phyloP scores from a whole-genome alignment of 2,329 filamentous ascomycete species.

The Aspergillus costaricaensis region DNA sequence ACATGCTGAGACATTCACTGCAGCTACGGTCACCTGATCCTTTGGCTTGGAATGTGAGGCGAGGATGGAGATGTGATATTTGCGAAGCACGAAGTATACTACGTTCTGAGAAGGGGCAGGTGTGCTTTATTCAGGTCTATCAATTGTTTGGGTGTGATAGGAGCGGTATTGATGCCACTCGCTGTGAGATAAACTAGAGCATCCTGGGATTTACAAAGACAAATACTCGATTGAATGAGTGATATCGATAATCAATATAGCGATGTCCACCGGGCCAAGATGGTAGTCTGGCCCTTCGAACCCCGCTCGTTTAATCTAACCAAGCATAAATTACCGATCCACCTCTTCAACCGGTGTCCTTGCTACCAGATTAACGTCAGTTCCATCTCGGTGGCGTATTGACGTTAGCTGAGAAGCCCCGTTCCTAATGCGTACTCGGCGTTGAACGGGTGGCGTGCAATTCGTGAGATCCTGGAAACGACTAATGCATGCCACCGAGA shows the following conservation, averaged over 20 bases:
- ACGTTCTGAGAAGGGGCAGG: rapidly evolving
- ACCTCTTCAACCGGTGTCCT: background rate
- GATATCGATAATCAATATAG: background rate
- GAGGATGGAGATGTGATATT: too few relatives aligned
- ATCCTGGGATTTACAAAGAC: too few relatives aligned
- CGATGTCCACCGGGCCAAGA: background rate
- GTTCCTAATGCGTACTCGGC: background rate
- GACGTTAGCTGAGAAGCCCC: background rate
- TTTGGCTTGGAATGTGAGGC: too few relatives aligned
- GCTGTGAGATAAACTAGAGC: too few relatives aligned
- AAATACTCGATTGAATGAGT: too few relatives aligned
- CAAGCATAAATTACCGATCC: background rate
- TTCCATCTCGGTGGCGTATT: background rate
- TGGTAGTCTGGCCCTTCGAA: background rate
- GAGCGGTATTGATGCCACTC: too few relatives aligned
- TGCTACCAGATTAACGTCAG: background rate
- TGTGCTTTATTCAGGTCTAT: too few relatives aligned
- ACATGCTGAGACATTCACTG: too few relatives aligned
- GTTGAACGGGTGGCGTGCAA: background rate
- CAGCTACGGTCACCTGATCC: too few relatives aligned
- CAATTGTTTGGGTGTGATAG: too few relatives aligned
- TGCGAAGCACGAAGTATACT: too few relatives aligned
- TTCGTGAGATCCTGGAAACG: background rate
- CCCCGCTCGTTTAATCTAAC: background rate
- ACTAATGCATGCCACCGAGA: too few relatives aligned